Conservation (phyloP, 192 early-diverging fungal genomes). For the Phycomyces nitens region DNA sequence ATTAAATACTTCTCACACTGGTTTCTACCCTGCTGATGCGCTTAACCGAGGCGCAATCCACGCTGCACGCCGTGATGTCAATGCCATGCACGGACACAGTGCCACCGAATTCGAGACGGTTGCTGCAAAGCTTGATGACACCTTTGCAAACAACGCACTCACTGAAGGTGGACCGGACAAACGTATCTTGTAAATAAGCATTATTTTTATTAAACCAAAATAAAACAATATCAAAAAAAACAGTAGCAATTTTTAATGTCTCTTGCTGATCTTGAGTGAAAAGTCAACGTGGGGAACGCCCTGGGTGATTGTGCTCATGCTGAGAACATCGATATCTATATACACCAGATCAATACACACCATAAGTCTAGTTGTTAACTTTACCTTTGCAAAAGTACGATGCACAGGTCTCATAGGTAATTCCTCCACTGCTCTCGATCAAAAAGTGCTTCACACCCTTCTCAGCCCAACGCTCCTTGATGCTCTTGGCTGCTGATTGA, state of each 20-base stretch:
- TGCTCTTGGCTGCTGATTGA: conserved; percentile 57
- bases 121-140: conserved; percentile 16
- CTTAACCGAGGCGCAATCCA: background rate
- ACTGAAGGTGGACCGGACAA: background rate
- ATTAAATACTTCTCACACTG: background rate
- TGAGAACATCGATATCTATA: conserved; percentile 76
- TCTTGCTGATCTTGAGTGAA: conserved; percentile 80
- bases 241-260: conserved; percentile 8
- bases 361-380: too few species aligned
- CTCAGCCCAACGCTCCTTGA: conserved; percentile 72
- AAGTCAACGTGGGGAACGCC: conserved; percentile 95
- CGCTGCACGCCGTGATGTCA: conserved; percentile 4
- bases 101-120: conserved; percentile 6
- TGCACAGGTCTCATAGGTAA: conserved; percentile 82
- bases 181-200: background rate
- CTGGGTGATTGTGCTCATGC: conserved; percentile 90
- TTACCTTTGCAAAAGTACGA: conserved; percentile 77
- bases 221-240: too few species aligned
- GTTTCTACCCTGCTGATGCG: background rate
- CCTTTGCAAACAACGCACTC: conserved; percentile 13
- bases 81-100: background rate
- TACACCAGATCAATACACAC: background rate
- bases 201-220: too few species aligned
- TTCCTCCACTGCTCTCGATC: conserved; percentile 94
- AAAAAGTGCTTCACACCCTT: conserved; percentile 64